A percentile compares a stretch with the other conserved stretches of the same genome.
These are phyloP conservation scores for Leccinum broughii DNA, from an alignment of 768 basidiomycete species.

Conservation along the genomic window DNA sequence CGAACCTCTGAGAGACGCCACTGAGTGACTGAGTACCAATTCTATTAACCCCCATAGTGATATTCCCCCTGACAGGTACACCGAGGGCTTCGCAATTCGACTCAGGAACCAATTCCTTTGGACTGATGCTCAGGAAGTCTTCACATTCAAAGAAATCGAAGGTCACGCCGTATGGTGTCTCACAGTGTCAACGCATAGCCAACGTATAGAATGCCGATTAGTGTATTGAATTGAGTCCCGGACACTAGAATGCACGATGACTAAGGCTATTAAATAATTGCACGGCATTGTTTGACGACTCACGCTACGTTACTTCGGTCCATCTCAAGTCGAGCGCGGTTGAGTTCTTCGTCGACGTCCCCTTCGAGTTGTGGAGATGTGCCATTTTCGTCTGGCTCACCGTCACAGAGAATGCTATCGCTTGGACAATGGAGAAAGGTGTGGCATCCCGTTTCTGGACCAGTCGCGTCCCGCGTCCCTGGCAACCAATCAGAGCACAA, in stretches of 20 bases:
- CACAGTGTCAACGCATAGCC: slow-evolving; percentile 67
- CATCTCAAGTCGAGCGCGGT: slow-evolving; percentile 39
- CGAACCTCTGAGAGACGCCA: slow-evolving; percentile 40
- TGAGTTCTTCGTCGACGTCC: slow-evolving; percentile 24
- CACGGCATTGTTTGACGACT: slow-evolving; percentile 15
- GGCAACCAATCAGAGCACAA: too few relatives aligned
- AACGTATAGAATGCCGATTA: slow-evolving; percentile 66
- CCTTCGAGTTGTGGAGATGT: slow-evolving; percentile 6
- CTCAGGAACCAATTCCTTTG: slow-evolving; percentile 67
- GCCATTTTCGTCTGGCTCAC: slow-evolving; percentile 2
- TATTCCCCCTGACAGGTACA: slow-evolving; percentile 66
- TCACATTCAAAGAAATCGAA: neutral
- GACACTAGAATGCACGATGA: slow-evolving; percentile 34
- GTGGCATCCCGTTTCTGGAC: neutral
- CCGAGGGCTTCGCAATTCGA: slow-evolving; percentile 61
- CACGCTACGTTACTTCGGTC: slow-evolving; percentile 70
- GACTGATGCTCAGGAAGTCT: neutral
- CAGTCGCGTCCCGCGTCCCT: too few relatives aligned
- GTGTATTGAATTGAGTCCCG: slow-evolving; percentile 61
- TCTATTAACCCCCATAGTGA: slow-evolving; percentile 67
- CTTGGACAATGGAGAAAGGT: neutral
- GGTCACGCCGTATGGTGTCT: slow-evolving; percentile 61
- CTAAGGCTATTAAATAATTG: neutral
- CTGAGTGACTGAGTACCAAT: slow-evolving; percentile 35
- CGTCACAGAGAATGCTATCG: neutral